phyloP scores from a whole-genome alignment of 176 grass and related monocot species.

The Triticum urartu region DNA sequence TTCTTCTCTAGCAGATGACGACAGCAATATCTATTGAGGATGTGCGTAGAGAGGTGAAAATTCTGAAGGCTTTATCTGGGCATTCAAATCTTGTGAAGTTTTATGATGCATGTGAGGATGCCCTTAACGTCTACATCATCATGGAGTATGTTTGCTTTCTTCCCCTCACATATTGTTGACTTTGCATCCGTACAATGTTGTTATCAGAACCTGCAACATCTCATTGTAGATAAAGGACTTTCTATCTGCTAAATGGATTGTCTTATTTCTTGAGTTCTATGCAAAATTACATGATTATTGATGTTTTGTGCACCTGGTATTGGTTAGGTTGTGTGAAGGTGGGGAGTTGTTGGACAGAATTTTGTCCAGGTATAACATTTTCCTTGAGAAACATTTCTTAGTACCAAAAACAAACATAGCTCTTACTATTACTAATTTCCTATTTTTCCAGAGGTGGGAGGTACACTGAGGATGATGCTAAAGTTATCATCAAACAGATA shows the following conservation, averaged over 20 bases:
- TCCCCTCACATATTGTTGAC: conserved; percentile 11
- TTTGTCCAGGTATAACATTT: conserved; percentile 79
- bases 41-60: conserved; percentile 98
- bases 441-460: conserved; percentile 80
- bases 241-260: background rate
- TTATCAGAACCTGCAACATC: background rate
- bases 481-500: conserved; percentile 89
- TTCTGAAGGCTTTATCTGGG: conserved; percentile 89
- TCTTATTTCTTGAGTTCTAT: conserved; percentile 28
- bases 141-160: conserved; percentile 85
- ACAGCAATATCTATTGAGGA: conserved; percentile 98
- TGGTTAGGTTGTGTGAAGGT: conserved; percentile 88
- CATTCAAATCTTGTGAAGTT: conserved; percentile 91
- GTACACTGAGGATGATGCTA: conserved; percentile 89
- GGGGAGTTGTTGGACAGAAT: conserved; percentile 96
- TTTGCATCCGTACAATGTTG: background rate
- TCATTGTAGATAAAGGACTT: background rate
- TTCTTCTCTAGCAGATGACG: conserved; percentile 71
- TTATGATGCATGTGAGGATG: conserved; percentile 98
- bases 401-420: conserved; percentile 26
- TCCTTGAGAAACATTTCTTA: background rate
- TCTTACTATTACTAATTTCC: conserved; percentile 22
- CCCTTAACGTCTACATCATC: conserved; percentile 90
- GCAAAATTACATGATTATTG: conserved; percentile 27
- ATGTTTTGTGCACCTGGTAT: conserved; percentile 34